Evolutionary conservation across 2,329 filamentous ascomycete genomes (phyloP), one percentile per base, ranked within the genome.

Genomic region (Colletotrichum sp.): DNA sequence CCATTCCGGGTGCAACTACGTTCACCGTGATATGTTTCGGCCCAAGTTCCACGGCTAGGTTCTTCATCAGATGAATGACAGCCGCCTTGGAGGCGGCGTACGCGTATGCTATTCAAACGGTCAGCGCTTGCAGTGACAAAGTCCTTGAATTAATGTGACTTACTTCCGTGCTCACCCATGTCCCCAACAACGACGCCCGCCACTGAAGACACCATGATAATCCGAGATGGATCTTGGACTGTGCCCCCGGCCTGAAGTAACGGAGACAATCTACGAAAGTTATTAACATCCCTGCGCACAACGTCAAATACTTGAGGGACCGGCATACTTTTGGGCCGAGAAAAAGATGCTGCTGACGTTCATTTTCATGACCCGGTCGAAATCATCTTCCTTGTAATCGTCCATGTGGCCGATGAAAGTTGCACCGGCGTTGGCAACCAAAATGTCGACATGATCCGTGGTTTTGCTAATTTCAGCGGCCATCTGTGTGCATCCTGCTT

Each of bases 341-440:
- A 61, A 61, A n/a, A 61, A 61, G 9, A 61, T 30, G 57, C 57
- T 61, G 57, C 57, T 61, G 57, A 61, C 57, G 18, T 61, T 61
- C 28, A 32, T 61, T 61, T 30, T 61, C 57, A 61, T 61, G 24
- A 61, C 57, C 0, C 57, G 57, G 57, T 61, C 57, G 18, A 61
- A 61, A 32, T 61, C 57, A 18, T 61, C 57, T 30, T 61, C 28
- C 16, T 30, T 28, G 57, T 61, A 61, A 13, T 28, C 57, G 57
- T 61, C 28, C 57, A 61, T 61, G 57, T 61, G 28, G 7, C 57
- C 28, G 4, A 61, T 32, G 5, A 61, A 61, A 32, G 57, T 61
- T n/a, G 57, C 57, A 7, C 36, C 67, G 26, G 67, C 67, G 48
- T 55, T 69, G 52, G 43, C 26, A 30, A 34, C 67, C 26, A 28